These are phyloP conservation scores for Rhytidhysteron rufulum DNA, from an alignment of 2,329 filamentous ascomycete species.

Conservation along the genomic window DNA sequence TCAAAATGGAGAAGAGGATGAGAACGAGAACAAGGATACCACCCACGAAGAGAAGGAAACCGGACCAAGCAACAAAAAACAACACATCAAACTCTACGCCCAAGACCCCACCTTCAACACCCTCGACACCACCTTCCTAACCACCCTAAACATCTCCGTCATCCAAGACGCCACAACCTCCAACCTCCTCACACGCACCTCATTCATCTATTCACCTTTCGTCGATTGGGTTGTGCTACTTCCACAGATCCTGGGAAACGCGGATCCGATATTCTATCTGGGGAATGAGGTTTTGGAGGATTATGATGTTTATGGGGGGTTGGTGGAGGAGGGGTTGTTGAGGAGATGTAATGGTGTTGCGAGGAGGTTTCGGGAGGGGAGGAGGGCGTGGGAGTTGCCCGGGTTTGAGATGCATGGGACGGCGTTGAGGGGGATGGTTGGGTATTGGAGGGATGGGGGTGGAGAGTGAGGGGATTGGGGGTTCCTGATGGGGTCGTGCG, in stretches of 20 bases:
- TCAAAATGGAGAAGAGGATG: too few species aligned
- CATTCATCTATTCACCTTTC: conserved; percentile 35
- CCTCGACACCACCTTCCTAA: conserved; percentile 27
- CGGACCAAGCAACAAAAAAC: conserved; percentile 4
- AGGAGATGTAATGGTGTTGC: conserved; percentile 18
- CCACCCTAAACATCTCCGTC: conserved; percentile 16
- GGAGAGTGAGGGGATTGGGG: not conserved
- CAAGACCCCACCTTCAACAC: conserved; percentile 34
- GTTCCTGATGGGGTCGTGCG: too few species aligned
- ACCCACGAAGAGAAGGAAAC: not conserved
- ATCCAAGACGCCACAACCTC: conserved; percentile 11
- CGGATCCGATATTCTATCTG: conserved; percentile 29
- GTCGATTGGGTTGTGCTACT: conserved; percentile 34
- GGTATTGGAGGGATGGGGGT: conserved; percentile 14
- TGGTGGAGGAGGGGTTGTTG: conserved; percentile 16
- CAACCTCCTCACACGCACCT: conserved; percentile 12
- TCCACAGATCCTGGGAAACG: conserved; percentile 23
- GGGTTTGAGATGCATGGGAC: conserved; percentile 28
- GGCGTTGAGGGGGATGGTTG: conserved; percentile 30
- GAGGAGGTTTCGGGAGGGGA: conserved; percentile 16
- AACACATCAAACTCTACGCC: conserved; percentile 18
- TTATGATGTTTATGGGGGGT: conserved; percentile 20
- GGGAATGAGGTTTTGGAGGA: conserved; percentile 34
- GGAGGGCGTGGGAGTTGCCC: conserved; percentile 13
- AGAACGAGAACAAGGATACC: too few species aligned